Evolutionary conservation across 495 filamentous ascomycete genomes (phyloP).

Genomic region (Penicillium salamii): DNA sequence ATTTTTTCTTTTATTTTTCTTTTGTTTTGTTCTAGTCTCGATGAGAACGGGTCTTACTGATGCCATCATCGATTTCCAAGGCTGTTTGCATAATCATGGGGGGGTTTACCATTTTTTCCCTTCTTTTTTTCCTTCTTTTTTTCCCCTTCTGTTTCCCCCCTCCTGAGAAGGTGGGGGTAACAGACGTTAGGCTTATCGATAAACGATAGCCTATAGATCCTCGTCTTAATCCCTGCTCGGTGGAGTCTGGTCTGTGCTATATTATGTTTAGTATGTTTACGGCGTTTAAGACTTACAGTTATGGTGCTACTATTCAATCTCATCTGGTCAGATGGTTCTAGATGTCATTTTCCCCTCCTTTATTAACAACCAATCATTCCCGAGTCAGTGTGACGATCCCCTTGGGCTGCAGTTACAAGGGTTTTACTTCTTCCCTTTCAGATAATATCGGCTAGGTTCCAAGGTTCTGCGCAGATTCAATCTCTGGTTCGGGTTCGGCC

Average conservation of each 20-base stretch:
- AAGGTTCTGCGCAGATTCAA: not conserved
- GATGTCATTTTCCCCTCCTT: slow-evolving; percentile 20
- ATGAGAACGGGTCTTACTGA: not conserved
- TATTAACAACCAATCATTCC: slow-evolving; percentile 20
- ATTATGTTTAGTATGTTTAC: not conserved
- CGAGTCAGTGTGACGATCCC: slow-evolving; percentile 17
- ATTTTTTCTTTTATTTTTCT: slow-evolving; percentile 3
- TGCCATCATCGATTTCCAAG: too few relatives aligned
- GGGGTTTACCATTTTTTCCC: too few relatives aligned
- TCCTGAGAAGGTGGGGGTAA: not conserved
- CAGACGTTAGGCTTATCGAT: slow-evolving; percentile 18
- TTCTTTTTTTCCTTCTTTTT: not conserved
- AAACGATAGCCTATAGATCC: slow-evolving; percentile 30
- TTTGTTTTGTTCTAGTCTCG: not conserved
- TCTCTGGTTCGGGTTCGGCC: slow-evolving; percentile 23
- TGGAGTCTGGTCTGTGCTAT: slow-evolving; percentile 12
- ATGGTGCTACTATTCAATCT: too few relatives aligned
- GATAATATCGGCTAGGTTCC: too few relatives aligned
- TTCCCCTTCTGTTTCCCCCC: not conserved
- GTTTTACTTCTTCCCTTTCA: too few relatives aligned
- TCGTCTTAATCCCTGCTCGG: slow-evolving; percentile 9
- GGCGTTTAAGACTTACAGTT: not conserved
- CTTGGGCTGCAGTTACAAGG: not conserved
- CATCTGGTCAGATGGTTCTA: slow-evolving; percentile 25
- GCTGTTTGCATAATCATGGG: too few relatives aligned